Conservation (phyloP, 148 eudicot genomes). For the Simmondsia chinensis region DNA sequence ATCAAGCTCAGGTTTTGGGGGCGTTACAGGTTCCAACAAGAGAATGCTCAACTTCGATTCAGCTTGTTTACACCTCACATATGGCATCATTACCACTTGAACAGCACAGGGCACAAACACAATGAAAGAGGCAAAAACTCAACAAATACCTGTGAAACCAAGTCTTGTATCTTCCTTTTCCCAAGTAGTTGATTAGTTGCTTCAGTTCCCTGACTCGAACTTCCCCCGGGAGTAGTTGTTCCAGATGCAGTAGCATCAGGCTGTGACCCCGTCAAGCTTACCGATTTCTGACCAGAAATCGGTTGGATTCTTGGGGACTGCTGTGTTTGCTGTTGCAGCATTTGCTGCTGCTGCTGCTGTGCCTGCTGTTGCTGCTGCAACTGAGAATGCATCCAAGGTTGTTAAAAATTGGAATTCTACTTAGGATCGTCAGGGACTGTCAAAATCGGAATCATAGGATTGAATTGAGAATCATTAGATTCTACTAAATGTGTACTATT, state of each 20-base stretch:
- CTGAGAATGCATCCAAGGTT: conserved; percentile 37
- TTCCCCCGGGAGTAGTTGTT: conserved; percentile 76
- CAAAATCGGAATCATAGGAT: too few relatives aligned
- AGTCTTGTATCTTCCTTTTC: conserved; percentile 86
- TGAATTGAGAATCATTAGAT: too few relatives aligned
- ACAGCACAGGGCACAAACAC: not conserved
- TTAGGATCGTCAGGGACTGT: too few relatives aligned
- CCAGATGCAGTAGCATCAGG: conserved; percentile 96
- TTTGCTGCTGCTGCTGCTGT: conserved; percentile 31
- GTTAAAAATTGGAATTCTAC: too few relatives aligned
- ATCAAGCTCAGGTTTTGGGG: too few relatives aligned
- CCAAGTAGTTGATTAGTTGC: conserved; percentile 87
- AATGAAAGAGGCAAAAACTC: not conserved
- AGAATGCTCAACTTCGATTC: too few relatives aligned
- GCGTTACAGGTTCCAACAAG: too few relatives aligned
- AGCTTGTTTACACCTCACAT: too few relatives aligned
- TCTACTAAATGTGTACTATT: too few relatives aligned
- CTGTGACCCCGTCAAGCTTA: conserved; percentile 91
- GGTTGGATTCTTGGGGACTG: conserved; percentile 60
- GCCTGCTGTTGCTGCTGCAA: conserved; percentile 26
- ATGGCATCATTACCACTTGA: not conserved
- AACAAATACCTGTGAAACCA: conserved; percentile 74
- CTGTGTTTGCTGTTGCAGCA: conserved; percentile 52
- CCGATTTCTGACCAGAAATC: conserved; percentile 65
- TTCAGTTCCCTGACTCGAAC: conserved; percentile 95